Evolutionary conservation across 305 asterid genomes (phyloP).

Genomic region (Euphrasia arctica): DNA sequence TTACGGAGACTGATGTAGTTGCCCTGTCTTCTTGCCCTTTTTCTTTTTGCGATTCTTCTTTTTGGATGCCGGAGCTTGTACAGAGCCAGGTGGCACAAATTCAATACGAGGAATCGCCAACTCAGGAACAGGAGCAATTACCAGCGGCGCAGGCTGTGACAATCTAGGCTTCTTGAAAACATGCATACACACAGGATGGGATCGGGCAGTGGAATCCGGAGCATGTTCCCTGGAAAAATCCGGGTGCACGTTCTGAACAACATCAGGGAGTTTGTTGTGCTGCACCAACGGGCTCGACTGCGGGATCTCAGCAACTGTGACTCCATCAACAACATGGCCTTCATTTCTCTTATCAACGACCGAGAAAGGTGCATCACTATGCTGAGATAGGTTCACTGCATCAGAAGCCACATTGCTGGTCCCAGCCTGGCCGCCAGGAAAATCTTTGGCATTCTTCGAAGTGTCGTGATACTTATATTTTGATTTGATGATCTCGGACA

Average conservation of each 20-base stretch:
- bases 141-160: not conserved
- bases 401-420: too few relatives aligned
- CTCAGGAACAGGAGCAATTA: not conserved
- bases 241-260: slow-evolving; percentile 9
- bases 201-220: slow-evolving; percentile 12
- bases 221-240: slow-evolving; percentile 22
- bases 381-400: too few relatives aligned
- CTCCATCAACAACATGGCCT: not conserved
- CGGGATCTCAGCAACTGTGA: not conserved
- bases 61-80: slow-evolving; percentile 24
- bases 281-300: slow-evolving; percentile 15
- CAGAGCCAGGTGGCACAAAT: slow-evolving; percentile 41
- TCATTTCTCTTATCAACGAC: not conserved
- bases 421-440: too few relatives aligned
- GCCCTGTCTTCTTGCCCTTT: slow-evolving; percentile 4
- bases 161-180: slow-evolving; percentile 35
- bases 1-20: slow-evolving; percentile 34
- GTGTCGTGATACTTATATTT: slow-evolving; percentile 42
- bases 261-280: not conserved
- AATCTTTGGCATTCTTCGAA: slow-evolving; percentile 14
- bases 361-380: not conserved
- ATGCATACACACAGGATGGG: slow-evolving; percentile 24
- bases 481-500: slow-evolving; percentile 47
- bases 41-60: slow-evolving; percentile 34
- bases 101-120: slow-evolving; percentile 27